These are phyloP conservation scores for Ophiobolus disseminans DNA, from an alignment of 2,329 filamentous ascomycete genomes.

Conservation along the genomic window DNA sequence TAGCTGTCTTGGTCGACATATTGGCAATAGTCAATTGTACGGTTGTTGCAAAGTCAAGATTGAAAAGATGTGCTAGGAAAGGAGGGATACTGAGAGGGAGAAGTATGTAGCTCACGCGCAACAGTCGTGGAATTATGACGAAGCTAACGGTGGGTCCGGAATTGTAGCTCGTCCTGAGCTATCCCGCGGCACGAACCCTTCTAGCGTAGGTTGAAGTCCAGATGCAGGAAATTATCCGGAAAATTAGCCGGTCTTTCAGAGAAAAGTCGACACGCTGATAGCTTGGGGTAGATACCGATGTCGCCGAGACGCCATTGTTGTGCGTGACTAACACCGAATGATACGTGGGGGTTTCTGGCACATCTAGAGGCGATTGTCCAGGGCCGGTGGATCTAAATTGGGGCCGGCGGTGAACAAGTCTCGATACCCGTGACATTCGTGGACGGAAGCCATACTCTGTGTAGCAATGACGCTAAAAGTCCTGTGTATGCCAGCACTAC, in stretches of 20 bases:
- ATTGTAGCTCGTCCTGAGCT: slow-evolving; percentile 35
- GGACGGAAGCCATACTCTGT: too few species aligned
- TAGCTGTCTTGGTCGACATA: slow-evolving; percentile 39
- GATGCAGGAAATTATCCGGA: slow-evolving; percentile 38
- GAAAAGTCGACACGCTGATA: slow-evolving; percentile 20
- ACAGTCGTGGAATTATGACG: slow-evolving; percentile 28
- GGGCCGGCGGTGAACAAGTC: too few species aligned
- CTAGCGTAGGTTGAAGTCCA: slow-evolving; percentile 30
- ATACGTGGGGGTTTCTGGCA: background rate
- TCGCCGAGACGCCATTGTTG: slow-evolving; percentile 28
- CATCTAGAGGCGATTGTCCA: too few species aligned
- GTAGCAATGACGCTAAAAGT: too few species aligned
- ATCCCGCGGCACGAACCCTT: slow-evolving; percentile 30
- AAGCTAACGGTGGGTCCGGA: slow-evolving; percentile 33
- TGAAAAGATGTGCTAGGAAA: background rate
- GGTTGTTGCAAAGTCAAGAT: slow-evolving; percentile 1
- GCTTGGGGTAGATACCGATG: slow-evolving; percentile 29
- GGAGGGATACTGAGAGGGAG: slow-evolving; percentile 11
- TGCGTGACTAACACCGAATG: slow-evolving; percentile 18
- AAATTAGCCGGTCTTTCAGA: slow-evolving; percentile 44
- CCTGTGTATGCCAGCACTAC: too few species aligned
- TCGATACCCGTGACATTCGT: too few species aligned
- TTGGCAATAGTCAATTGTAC: slow-evolving; percentile 11
- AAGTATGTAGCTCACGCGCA: slow-evolving; percentile 23
- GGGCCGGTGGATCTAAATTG: too few species aligned